phyloP scores from a whole-genome alignment of 805 yeast species.

The Wickerhamomyces silvicola region DNA sequence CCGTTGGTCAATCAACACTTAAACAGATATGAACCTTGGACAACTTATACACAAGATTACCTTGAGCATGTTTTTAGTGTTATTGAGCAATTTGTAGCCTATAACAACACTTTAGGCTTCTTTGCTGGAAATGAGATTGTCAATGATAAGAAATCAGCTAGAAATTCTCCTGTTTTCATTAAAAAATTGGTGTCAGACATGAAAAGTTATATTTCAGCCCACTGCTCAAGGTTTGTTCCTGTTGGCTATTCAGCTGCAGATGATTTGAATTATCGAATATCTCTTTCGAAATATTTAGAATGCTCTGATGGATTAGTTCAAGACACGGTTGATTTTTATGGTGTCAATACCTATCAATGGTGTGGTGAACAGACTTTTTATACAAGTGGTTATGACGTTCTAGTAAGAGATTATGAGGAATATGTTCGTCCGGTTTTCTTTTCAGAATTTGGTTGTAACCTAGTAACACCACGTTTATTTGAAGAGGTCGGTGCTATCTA shows the following conservation, averaged over 20 bases:
- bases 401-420: slow-evolving; percentile 63
- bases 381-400: slow-evolving; percentile 67
- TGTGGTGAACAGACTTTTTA: slow-evolving; percentile 86
- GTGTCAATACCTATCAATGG: slow-evolving; percentile 94
- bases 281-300: slow-evolving; percentile 74
- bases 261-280: slow-evolving; percentile 67
- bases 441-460: slow-evolving; percentile 91
- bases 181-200: slow-evolving; percentile 79
- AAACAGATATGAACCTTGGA: slow-evolving; percentile 93
- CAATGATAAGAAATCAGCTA: slow-evolving; percentile 69
- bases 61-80: slow-evolving; percentile 71
- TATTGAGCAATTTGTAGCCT: slow-evolving; percentile 73
- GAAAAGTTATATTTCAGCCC: slow-evolving; percentile 56
- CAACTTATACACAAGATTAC: slow-evolving; percentile 66
- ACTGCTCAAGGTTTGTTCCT: slow-evolving; percentile 65
- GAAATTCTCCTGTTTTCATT: slow-evolving; percentile 63
- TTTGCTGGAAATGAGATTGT: slow-evolving; percentile 91
- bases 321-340: slow-evolving; percentile 79
- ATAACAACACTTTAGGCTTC: slow-evolving; percentile 84
- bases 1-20: slow-evolving; percentile 74
- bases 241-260: slow-evolving; percentile 98
- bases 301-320: slow-evolving; percentile 47
- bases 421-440: slow-evolving; percentile 76
- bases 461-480: slow-evolving; percentile 69
- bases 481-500: slow-evolving; percentile 69